Conservation (phyloP, 169 alveolate species). For the Plasmodium ovale region DNA sequence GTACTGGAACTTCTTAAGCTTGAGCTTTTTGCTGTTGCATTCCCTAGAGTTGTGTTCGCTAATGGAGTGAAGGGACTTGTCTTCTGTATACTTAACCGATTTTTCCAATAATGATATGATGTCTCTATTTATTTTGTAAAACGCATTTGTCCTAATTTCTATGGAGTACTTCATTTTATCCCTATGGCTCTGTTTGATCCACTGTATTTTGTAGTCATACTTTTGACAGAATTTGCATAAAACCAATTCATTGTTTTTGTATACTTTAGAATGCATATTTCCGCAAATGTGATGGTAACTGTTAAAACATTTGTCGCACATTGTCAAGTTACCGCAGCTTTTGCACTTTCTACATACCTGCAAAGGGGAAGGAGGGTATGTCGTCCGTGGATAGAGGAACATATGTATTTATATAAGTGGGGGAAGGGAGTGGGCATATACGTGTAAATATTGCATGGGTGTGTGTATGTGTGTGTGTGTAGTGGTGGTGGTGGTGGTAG, state of each 20-base stretch:
- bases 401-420: not conserved
- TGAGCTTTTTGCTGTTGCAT: slow-evolving; percentile 24
- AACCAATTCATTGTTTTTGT: slow-evolving; percentile 46
- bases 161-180: slow-evolving; percentile 17
- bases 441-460: not conserved
- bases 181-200: slow-evolving; percentile 43
- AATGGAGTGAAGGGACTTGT: slow-evolving; percentile 23
- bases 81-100: slow-evolving; percentile 50
- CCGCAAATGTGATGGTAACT: slow-evolving; percentile 61
- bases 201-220: slow-evolving; percentile 39
- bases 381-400: too few relatives aligned
- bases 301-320: slow-evolving; percentile 59
- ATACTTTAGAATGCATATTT: slow-evolving; percentile 39
- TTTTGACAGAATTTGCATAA: slow-evolving; percentile 58
- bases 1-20: slow-evolving; percentile 39
- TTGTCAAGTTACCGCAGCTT: slow-evolving; percentile 60
- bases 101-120: slow-evolving; percentile 29
- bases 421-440: not conserved
- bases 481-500: too few relatives aligned
- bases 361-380: too few relatives aligned
- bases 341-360: slow-evolving; percentile 65
- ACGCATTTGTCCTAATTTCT: slow-evolving; percentile 59
- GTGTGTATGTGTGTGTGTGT: not conserved
- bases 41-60: slow-evolving; percentile 37
- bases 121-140: slow-evolving; percentile 45